Evolutionary conservation across 306 rosid species (phyloP).

Genomic region (Vigna radiata): DNA sequence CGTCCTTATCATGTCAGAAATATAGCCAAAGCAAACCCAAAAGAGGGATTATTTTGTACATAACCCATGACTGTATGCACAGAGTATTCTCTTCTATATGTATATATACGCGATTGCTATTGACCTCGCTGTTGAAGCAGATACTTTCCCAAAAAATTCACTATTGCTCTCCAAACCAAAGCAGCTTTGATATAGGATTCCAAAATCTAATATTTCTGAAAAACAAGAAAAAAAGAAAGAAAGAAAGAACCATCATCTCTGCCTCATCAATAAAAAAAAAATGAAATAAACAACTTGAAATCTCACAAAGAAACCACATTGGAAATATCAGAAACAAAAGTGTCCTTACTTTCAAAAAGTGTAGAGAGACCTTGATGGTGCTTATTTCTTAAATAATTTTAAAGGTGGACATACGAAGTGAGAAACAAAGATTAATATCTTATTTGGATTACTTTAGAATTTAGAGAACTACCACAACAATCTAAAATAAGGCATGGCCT

Average conservation of each 20-base stretch:
- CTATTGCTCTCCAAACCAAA: constrained; percentile 9
- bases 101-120: neutral
- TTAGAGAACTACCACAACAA: constrained; percentile 1
- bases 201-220: constrained; percentile 31
- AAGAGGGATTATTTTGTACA: neutral
- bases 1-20: constrained; percentile 6
- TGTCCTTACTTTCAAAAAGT: too few relatives aligned
- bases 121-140: neutral
- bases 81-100: constrained; percentile 7
- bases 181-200: neutral
- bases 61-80: neutral
- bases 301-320: constrained; percentile 8
- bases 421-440: neutral
- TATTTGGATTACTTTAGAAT: constrained; percentile 5
- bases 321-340: constrained; percentile 3
- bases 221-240: neutral
- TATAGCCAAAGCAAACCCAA: constrained; percentile 15
- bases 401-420: constrained; percentile 4
- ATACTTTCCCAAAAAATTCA: neutral
- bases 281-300: constrained; percentile 15
- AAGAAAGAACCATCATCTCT: constrained; percentile 9
- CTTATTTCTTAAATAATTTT: neutral
- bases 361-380: constrained; percentile 6
- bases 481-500: constrained; percentile 21
- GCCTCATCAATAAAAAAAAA: constrained; percentile 20